Base-by-base conservation (phyloP, 116 monocot genomes). In the Trichopus zeylanicus region DNA sequence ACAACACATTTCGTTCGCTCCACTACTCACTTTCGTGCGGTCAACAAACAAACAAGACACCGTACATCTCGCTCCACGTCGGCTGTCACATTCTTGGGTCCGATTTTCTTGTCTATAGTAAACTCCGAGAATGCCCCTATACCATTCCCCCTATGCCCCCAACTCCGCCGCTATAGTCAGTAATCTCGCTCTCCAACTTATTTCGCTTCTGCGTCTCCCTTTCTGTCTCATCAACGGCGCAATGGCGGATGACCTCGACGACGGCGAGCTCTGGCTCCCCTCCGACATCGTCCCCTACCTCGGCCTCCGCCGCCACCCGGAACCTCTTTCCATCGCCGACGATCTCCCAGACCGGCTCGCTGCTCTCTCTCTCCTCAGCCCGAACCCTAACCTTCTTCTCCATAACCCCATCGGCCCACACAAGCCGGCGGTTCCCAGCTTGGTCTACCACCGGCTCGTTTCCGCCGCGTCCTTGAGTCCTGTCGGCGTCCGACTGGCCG, bases 201-300 rank as follows among this genome's bases (percentile, higher is more conserved):
- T 57, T 21, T 57, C 33, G 3, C 59, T 26, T 25, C 24, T 19
- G 35, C 35, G 35, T 10, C 34, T n/a, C 13, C 10, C 26, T 39
- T 9, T 24, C 13, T 5, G 1, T 42, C 57, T 34, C 4, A 3
- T 26, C 26, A 12, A 7, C 31, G n/a, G 9, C 6, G 39, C 37
- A 6, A 60, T 60, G 60, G 60, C 60, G 26, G 60, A 60, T 26
- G 42, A 60, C 18, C 46, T 60, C 0, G 60, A 60, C 42, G 60
- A 42, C 46, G 60, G 60, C 13, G 60, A 60, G 60, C 60, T 60
- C 23, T 46, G 60, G 60, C 60, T 60, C 26, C 60, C 60, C 16
- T 24, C 60, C 4, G 39, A 60, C 46, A 60, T 60, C 39, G 25
- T 60, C 39, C 39, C 60, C 12, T 42, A 60, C 24, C 22, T 60